phyloP scores from a whole-genome alignment of 495 filamentous ascomycete genomes.

The Aspergillus campestris region DNA sequence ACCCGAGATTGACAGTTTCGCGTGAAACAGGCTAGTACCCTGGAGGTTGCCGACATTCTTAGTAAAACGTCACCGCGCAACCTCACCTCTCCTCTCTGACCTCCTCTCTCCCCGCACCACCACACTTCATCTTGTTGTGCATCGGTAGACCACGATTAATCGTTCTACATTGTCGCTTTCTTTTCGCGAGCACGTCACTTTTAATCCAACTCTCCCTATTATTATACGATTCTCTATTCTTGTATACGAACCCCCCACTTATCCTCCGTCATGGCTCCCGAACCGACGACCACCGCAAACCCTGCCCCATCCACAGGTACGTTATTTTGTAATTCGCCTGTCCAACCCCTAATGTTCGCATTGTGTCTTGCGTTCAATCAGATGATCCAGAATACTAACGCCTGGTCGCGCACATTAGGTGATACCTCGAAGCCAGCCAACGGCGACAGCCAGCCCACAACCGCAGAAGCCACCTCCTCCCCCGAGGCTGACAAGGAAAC shows the following conservation, averaged over 20 bases:
- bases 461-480: background rate
- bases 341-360: background rate
- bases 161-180: constrained; percentile 10
- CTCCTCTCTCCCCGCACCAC: constrained; percentile 3
- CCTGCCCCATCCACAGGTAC: constrained; percentile 17
- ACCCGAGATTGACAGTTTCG: constrained; percentile 16
- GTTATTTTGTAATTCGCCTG: background rate
- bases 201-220: constrained; percentile 1
- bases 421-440: constrained; percentile 5
- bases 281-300: constrained; percentile 7
- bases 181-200: constrained; percentile 7
- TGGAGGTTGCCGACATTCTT: constrained; percentile 12
- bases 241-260: background rate
- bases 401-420: background rate
- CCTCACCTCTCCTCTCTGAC: constrained; percentile 20
- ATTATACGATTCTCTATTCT: too few relatives aligned
- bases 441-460: constrained; percentile 1
- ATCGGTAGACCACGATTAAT: constrained; percentile 8
- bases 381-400: background rate
- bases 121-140: background rate
- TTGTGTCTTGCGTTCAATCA: too few relatives aligned
- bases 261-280: constrained; percentile 19
- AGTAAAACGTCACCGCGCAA: constrained; percentile 37
- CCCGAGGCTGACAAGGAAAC: constrained; percentile 6
- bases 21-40: constrained; percentile 20